Conservation (phyloP, 768 basidiomycete species). For the Tylopilus rubrobrunneus region DNA sequence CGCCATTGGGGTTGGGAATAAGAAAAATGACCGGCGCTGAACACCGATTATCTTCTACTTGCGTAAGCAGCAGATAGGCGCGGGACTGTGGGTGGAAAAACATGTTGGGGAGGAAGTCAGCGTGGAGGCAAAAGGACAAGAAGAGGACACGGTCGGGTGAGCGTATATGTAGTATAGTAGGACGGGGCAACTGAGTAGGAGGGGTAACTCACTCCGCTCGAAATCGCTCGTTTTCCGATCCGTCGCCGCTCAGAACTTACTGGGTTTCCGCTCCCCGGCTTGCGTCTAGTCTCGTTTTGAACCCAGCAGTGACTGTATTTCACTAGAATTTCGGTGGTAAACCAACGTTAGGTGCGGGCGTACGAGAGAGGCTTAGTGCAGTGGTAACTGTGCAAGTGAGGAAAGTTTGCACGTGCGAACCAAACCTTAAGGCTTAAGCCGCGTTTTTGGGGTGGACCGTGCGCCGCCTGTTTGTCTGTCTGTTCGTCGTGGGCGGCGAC, state of each 20-base stretch:
- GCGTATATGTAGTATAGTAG: background rate
- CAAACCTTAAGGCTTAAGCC: slow-evolving; percentile 26
- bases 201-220: slow-evolving; percentile 33
- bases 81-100: slow-evolving; percentile 15
- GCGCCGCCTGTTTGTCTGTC: slow-evolving; percentile 15
- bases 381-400: slow-evolving; percentile 28
- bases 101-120: slow-evolving; percentile 20
- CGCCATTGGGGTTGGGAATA: slow-evolving; percentile 24
- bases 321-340: slow-evolving; percentile 9
- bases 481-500: slow-evolving; percentile 16
- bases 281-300: slow-evolving; percentile 7
- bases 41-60: slow-evolving; percentile 25
- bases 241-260: slow-evolving; percentile 35
- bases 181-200: no score
- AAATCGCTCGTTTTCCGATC: slow-evolving; percentile 36
- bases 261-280: slow-evolving; percentile 15
- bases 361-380: slow-evolving; percentile 8
- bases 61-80: slow-evolving; percentile 31
- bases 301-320: slow-evolving; percentile 8
- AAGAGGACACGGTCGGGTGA: slow-evolving; percentile 4
- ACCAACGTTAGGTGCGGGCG: slow-evolving; percentile 5
- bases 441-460: slow-evolving; percentile 26
- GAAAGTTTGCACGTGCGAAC: slow-evolving; percentile 32
- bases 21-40: slow-evolving; percentile 24
- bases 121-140: background rate